Conservation (phyloP, 306 rosid genomes). For the Urtica urens region DNA sequence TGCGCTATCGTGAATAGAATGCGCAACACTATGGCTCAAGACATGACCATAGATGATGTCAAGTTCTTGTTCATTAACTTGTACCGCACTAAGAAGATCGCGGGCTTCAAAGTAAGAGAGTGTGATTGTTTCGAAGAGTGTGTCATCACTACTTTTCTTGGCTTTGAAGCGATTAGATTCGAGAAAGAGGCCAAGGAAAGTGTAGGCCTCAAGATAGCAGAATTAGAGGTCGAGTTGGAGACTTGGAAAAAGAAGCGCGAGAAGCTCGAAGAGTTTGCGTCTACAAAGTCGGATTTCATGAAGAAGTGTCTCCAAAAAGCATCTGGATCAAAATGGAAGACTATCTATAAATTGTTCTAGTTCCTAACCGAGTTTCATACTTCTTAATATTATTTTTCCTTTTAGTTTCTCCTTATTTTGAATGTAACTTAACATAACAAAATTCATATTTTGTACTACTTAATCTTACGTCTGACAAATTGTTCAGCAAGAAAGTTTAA, state of each 20-base stretch:
- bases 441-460: too few species aligned
- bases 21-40: not conserved
- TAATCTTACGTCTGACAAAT: too few species aligned
- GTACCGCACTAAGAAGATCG: not conserved
- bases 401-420: too few species aligned
- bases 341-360: too few species aligned
- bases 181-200: not conserved
- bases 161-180: slow-evolving; percentile 1
- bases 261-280: not conserved
- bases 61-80: not conserved
- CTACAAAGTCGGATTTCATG: not conserved
- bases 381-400: too few species aligned
- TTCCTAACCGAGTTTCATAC: too few species aligned
- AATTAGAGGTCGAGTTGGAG: not conserved
- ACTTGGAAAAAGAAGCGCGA: not conserved
- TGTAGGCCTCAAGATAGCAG: not conserved
- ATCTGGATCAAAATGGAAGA: not conserved
- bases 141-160: not conserved
- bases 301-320: too few species aligned
- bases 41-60: not conserved
- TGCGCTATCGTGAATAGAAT: not conserved
- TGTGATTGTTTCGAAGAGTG: not conserved
- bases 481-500: too few species aligned
- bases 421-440: too few species aligned
- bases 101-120: not conserved